Base-by-base conservation (phyloP, 2,329 filamentous ascomycete species). In the Alternaria arborescens region DNA sequence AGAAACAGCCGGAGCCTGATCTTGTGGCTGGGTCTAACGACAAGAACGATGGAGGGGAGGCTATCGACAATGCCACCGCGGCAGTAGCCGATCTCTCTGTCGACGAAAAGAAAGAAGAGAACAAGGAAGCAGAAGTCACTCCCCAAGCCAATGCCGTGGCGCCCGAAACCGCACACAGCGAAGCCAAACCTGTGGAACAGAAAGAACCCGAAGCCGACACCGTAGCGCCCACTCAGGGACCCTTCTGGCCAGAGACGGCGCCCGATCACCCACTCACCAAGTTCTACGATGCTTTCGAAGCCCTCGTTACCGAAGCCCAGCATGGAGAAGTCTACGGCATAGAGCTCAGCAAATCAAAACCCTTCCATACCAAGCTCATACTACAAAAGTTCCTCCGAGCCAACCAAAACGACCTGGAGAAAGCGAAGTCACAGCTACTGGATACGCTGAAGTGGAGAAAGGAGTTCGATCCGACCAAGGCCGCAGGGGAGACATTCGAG, bases 351-450 rank as follows among this genome's bases (percentile, higher is more conserved):
- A 68, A 71, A 16, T 67, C 72, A 40, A 74, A 75, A 42, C 85
- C 93, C 71, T 84, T 94, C 53, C 91, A 91, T 55, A 93, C 91
- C 48, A 89, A 91, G 75, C 89, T 97, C 70, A 87, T 97, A 52
- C 84, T 97, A 50, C 93, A 97, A 77, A 98, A 97, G 83, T 97
- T 94, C 81, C 87, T 98, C 57, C 92, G 94, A 69, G 94, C 94
- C 76, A 97, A 97, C 77, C 88, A 89, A 63, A 89, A 90, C 63
- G 89, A 96, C 72, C 77, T 92, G 7, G 83, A 84, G 54, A 89
- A 89, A 75, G 92, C 94, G 16, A 88, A 89, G 75, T 87, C 89
- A 56, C 94, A 97, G 82, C 87, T 98, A 44, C 84, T 82, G 60
- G 88, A 90, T 71, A 94, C 93, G 1, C 84, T 97, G 42, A 85